phyloP scores from a whole-genome alignment of 2,329 filamentous ascomycete species.

The Penicillium sclerotigenum region DNA sequence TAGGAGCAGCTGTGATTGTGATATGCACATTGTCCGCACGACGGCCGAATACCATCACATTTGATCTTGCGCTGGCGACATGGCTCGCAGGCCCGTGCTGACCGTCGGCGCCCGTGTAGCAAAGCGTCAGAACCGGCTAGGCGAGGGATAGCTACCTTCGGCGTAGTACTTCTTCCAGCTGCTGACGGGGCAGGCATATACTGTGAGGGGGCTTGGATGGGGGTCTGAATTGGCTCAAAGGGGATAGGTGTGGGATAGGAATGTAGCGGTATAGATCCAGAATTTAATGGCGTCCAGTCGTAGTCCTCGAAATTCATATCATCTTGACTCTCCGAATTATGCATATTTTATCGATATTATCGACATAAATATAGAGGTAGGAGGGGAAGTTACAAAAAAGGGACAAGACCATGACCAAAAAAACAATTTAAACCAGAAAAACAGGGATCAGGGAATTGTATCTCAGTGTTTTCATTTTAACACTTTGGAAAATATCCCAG shows the following conservation, averaged over 20 bases:
- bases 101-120: conserved; percentile 25
- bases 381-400: not conserved
- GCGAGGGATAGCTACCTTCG: conserved; percentile 34
- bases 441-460: not conserved
- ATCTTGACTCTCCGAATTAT: not conserved
- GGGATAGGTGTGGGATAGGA: not conserved
- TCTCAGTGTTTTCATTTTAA: not conserved
- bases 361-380: not conserved
- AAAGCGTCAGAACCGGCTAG: conserved; percentile 16
- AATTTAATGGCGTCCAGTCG: not conserved
- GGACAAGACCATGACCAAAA: not conserved
- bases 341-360: not conserved
- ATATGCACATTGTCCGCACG: conserved; percentile 29
- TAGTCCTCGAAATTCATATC: not conserved
- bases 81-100: conserved; percentile 35
- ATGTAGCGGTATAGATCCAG: not conserved
- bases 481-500: not conserved
- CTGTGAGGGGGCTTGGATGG: not conserved
- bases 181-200: not conserved
- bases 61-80: conserved; percentile 38
- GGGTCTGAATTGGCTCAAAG: not conserved
- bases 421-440: not conserved
- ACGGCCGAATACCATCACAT: conserved; percentile 32
- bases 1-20: conserved; percentile 27
- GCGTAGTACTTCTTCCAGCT: not conserved